These are phyloP conservation scores for Sutorius australiensis DNA, from an alignment of 768 basidiomycete species.

Conservation along the genomic window DNA sequence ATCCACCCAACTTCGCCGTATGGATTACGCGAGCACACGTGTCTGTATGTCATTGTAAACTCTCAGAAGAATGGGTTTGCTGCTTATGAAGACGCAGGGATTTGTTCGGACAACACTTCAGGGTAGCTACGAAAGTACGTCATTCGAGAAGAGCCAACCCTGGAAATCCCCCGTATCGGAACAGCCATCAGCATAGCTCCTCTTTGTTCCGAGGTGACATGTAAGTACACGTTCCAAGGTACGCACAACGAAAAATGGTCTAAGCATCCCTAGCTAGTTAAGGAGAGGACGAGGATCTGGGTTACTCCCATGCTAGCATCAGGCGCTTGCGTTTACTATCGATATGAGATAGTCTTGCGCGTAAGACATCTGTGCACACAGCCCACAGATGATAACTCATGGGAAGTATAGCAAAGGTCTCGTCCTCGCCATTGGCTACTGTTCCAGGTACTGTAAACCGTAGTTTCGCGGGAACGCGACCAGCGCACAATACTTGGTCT, in stretches of 20 bases:
- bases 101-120: too few species aligned
- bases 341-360: not conserved
- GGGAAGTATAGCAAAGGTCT: not conserved
- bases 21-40: too few species aligned
- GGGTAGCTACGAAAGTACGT: too few species aligned
- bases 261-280: not conserved
- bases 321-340: not conserved
- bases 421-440: not conserved
- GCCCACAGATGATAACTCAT: not conserved
- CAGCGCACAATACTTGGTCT: too few species aligned
- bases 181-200: not conserved
- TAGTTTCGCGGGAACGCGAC: conserved; percentile 19
- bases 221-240: not conserved
- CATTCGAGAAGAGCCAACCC: not conserved
- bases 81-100: too few species aligned
- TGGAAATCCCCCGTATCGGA: not conserved
- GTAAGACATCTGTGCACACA: not conserved
- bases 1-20: too few species aligned
- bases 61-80: too few species aligned
- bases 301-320: not conserved
- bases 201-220: not conserved
- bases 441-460: not conserved
- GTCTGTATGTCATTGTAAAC: too few species aligned
- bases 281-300: not conserved
- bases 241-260: not conserved